These are phyloP conservation scores for Coemansia brasiliensis DNA, from an alignment of 192 early-diverging fungal species.

Conservation along the genomic window DNA sequence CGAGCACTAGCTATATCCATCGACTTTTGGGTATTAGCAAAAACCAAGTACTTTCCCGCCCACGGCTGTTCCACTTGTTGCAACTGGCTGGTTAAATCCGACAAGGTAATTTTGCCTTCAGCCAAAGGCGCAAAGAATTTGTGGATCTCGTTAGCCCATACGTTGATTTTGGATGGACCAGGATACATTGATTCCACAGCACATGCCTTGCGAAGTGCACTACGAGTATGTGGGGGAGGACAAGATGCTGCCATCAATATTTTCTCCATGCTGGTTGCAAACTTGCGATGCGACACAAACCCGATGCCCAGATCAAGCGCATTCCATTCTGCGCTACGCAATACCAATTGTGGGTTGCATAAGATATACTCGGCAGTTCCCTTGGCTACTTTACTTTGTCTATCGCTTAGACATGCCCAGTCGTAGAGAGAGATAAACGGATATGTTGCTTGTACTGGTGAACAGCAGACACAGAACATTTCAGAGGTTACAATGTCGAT, in stretches of 20 bases:
- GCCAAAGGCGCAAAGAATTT: constrained; percentile 33
- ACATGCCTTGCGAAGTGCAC: constrained; percentile 40
- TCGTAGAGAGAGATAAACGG: constrained; percentile 26
- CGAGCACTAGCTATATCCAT: constrained; percentile 12
- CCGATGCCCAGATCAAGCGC: constrained; percentile 23
- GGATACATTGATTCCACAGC: constrained; percentile 35
- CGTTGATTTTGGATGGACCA: constrained; percentile 36
- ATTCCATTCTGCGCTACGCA: constrained; percentile 39
- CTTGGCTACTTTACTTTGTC: not conserved
- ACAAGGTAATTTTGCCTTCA: not conserved
- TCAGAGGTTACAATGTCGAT: constrained; percentile 31
- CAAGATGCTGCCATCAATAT: constrained; percentile 48
- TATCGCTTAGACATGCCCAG: constrained; percentile 25
- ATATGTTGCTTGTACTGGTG: constrained; percentile 3
- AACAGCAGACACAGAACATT: constrained; percentile 10
- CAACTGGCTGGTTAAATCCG: constrained; percentile 11
- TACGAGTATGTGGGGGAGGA: constrained; percentile 42
- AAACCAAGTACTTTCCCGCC: constrained; percentile 19
- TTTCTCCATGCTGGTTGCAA: constrained; percentile 13
- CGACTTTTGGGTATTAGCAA: not conserved
- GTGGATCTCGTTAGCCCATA: constrained; percentile 35
- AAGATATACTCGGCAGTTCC: constrained; percentile 39
- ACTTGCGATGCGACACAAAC: constrained; percentile 29
- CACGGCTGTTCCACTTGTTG: constrained; percentile 13
- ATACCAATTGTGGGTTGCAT: constrained; percentile 18